Percentiles rank a stretch among this genome's conserved stretches.
Conservation (phyloP, 177 flowering plant species). For the Tripterygium wilfordii region DNA sequence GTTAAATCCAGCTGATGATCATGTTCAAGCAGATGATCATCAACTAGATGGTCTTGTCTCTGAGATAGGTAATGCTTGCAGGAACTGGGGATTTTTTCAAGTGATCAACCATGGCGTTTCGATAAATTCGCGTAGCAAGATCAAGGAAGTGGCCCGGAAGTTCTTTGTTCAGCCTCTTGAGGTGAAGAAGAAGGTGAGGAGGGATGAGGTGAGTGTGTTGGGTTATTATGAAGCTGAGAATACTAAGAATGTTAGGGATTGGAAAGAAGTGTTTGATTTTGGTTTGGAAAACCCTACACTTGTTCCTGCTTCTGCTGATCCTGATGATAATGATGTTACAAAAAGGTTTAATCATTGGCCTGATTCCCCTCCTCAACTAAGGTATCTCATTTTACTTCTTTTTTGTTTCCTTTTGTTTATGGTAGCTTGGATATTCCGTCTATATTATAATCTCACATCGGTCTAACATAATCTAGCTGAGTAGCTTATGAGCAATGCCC, state of each 20-base stretch:
- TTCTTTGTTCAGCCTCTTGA: conserved; percentile 39
- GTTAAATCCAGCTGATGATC: neutral
- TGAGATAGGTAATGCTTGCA: conserved; percentile 36
- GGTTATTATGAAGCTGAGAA: conserved; percentile 60
- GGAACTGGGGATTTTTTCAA: conserved; percentile 64
- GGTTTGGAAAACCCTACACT: conserved; percentile 19
- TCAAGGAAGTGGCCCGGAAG: conserved; percentile 22
- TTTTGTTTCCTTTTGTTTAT: neutral
- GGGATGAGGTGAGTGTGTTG: conserved; percentile 33
- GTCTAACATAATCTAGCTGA: too few species aligned
- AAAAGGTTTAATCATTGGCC: conserved; percentile 52
- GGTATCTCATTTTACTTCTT: conserved; percentile 21
- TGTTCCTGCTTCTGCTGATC: conserved; percentile 34
- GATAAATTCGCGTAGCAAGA: conserved; percentile 8
- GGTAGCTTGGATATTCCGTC: too few species aligned
- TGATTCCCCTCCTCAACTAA: conserved; percentile 36
- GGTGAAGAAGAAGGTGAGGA: conserved; percentile 45
- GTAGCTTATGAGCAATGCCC: too few species aligned
- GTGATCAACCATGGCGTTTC: conserved; percentile 64
- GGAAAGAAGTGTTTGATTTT: conserved; percentile 69
- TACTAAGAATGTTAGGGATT: conserved; percentile 72
- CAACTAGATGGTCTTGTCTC: conserved; percentile 8
- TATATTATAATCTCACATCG: too few species aligned
- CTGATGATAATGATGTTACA: conserved; percentile 22
- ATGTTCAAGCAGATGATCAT: too few species aligned